Base-by-base conservation (phyloP, 2,329 filamentous ascomycete species). In the Leptographium radiaticola region DNA sequence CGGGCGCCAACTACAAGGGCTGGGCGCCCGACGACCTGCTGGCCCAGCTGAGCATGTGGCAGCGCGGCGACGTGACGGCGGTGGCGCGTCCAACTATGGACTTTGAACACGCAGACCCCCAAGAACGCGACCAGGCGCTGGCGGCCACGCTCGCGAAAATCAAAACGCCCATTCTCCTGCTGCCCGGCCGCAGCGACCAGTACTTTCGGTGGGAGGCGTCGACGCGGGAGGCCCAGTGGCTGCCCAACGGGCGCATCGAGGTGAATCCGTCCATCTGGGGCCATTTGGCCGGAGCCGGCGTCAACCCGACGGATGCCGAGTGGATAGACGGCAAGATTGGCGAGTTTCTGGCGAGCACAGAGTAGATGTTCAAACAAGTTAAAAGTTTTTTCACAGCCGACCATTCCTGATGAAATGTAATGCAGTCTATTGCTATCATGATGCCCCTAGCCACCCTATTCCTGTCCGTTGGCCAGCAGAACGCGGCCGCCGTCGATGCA, bases 181-280 rank as follows among this genome's bases (percentile, higher is more conserved):
- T 90, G 15, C 87, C 87, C 0, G 69, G 73, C 25, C 80, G 86
- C 63, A 89, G 85, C 0, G 87, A 91, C 63, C 71, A 91, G 6
- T 91, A 91, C 63, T 91, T 93, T 59, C 84, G 87, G 51, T 85
- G 86, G 0, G 86, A 90, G 61, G 87, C 90, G 59, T 89, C 84
- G 0, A 79, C 86, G 61, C 81, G 83, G 54, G 87, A 93, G 62
- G 82, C 90, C 64, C 49, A 77, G 20, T 11, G 30, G 16, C 36
- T 61, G 6, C 49, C 49, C 9, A 8, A 53, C 5, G 58, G 48
- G 0, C 53, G 44, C 2, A 31, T 59, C 18, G 30, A 46, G 6
- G 42, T 54, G 4, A 59, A 59, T 12, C 55, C 57, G 1, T 56
- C 53, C 0, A n/a, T 59, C 12, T 61, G 59, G 59, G 59, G 59